phyloP scores from a whole-genome alignment of 176 grass and related monocot species.

The Oryza glaberrima region DNA sequence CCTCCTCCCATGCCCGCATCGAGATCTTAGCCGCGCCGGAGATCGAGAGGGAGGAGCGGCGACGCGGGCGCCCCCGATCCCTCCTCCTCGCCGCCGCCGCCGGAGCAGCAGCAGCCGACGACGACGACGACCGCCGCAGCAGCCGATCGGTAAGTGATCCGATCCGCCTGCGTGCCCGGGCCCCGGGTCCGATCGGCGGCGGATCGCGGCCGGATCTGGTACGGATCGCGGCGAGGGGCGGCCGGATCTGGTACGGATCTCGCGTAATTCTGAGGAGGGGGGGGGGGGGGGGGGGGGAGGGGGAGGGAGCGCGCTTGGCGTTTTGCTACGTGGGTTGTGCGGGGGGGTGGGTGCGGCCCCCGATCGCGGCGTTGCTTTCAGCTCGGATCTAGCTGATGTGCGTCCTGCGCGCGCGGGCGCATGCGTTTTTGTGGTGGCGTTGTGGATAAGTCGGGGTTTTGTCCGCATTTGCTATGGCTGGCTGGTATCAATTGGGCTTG shows the following conservation, averaged over 20 bases:
- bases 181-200: conserved; percentile 31
- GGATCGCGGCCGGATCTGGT: conserved; percentile 48
- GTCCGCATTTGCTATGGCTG: conserved; percentile 53
- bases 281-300: too few relatives aligned
- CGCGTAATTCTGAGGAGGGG: conserved; percentile 43
- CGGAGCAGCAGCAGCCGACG: not conserved
- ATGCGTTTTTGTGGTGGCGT: conserved; percentile 49
- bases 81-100: conserved; percentile 27
- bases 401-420: conserved; percentile 2
- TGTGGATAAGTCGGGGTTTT: conserved; percentile 58
- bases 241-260: conserved; percentile 59
- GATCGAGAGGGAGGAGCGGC: conserved; percentile 50
- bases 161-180: not conserved
- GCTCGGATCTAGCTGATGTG: conserved; percentile 55
- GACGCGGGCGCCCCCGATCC: conserved; percentile 39
- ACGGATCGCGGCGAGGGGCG: conserved; percentile 32
- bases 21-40: conserved; percentile 56
- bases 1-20: conserved; percentile 43
- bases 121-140: conserved; percentile 23
- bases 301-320: not conserved
- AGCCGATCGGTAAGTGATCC: conserved; percentile 50
- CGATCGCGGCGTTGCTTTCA: conserved; percentile 55
- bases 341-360: not conserved
- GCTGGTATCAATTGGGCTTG: conserved; percentile 46
- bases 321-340: conserved; percentile 29